phyloP scores from a whole-genome alignment of 2,329 filamentous ascomycete genomes.

The Cordyceps javanica region DNA sequence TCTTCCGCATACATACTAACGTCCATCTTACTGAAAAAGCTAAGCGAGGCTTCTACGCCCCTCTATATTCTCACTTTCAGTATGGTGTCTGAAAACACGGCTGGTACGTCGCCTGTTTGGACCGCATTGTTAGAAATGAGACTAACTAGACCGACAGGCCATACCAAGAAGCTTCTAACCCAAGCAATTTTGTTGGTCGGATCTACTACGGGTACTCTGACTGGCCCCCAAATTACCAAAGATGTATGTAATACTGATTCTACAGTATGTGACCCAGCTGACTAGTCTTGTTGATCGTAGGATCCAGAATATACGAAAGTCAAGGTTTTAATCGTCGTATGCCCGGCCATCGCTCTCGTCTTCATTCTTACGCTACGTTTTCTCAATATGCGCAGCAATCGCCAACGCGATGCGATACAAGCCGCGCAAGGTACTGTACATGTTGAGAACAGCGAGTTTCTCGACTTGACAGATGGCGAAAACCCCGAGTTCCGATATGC shows the following conservation, averaged over 20 bases:
- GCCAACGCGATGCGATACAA: not conserved
- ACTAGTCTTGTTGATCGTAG: not conserved
- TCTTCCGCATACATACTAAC: too few relatives aligned
- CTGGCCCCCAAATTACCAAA: not conserved
- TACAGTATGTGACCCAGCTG: too few relatives aligned
- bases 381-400: not conserved
- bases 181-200: not conserved
- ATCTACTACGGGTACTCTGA: not conserved
- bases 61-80: not conserved
- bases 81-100: not conserved
- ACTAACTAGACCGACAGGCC: not conserved
- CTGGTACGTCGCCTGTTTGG: not conserved
- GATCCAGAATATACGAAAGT: not conserved
- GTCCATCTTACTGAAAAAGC: not conserved
- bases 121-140: too few relatives aligned
- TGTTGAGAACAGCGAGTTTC: not conserved
- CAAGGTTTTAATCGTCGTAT: not conserved
- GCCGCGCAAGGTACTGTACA: not conserved
- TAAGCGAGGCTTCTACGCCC: not conserved
- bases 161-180: not conserved
- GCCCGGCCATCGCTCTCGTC: not conserved
- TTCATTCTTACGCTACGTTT: not conserved
- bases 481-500: slow-evolving; percentile 3
- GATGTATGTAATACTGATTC: too few relatives aligned
- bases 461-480: not conserved